Evolutionary conservation across 2,329 filamentous ascomycete species (phyloP), one percentile per base, ranked within the genome.

Genomic region (Ceratocystis cacaofunesta): DNA sequence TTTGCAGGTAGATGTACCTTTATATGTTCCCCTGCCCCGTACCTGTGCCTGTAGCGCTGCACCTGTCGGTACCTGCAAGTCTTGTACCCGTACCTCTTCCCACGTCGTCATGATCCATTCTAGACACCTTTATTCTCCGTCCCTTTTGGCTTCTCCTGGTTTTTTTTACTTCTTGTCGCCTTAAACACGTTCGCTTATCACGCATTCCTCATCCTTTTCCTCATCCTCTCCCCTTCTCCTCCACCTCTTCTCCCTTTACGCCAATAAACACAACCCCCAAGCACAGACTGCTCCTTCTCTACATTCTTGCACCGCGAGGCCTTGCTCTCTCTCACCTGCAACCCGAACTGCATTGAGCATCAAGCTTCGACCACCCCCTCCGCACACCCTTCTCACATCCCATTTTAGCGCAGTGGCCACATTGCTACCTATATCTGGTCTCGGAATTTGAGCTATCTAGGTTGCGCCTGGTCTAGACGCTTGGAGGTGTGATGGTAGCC

Each of bases 361-460:
- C 28, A 58, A 58, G 55, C 55, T 32, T 36, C 55, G 55, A 36
- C 55, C 55, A 58, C 30, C 48, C n/a, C n/a, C 22, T 19, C 25
- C 30, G 36, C 55, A 58, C 28, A 19, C 55, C 17, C 17, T 58
- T 58, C 28, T 32, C 28, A 19, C 55, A 19, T n/a, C n/a, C 5
- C 55, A 58, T 32, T 30, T 22, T 3, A 6, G 55, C 19, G 55
- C 55, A 58, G 55, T 58, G 55, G 28, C 55, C 55, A 58, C 55
- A 41, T 58, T 58, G 28, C 32, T 58, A n/a, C 55, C 55, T 58
- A 36, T 36, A 58, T 36, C 55, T 58, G 55, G 55, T 41, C 36
- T 41, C 36, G 8, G 36, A 41, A 41, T 41, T 3, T 41, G 36
- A 41, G 3, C 10, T 41, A 41, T 41, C 36, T 5, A 12, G 36